Percentiles rank a stretch among this genome's conserved stretches.
Evolutionary conservation across 2,329 filamentous ascomycete species (phyloP).

Genomic region (Fusarium keratoplasticum): DNA sequence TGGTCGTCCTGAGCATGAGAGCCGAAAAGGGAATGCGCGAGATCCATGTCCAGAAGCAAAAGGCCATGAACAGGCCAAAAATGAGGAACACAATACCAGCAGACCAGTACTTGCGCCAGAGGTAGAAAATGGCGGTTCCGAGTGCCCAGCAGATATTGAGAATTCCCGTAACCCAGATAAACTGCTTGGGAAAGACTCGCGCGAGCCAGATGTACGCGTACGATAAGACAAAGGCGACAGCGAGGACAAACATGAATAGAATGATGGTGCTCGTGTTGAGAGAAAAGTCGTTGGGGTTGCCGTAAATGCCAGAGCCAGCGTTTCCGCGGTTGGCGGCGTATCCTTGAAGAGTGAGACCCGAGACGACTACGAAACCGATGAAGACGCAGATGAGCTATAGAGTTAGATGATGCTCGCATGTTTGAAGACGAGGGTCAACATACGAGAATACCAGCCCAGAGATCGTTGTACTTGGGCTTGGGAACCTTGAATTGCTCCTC

Average conservation of each 20-base stretch:
- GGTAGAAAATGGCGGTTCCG: slow-evolving; percentile 89
- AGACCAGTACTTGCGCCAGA: slow-evolving; percentile 79
- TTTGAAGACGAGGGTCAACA: slow-evolving; percentile 26
- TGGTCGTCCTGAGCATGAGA: slow-evolving; percentile 86
- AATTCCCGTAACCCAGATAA: slow-evolving; percentile 93
- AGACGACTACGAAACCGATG: slow-evolving; percentile 80
- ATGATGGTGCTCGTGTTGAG: slow-evolving; percentile 88
- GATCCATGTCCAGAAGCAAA: slow-evolving; percentile 92
- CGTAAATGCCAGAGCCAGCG: slow-evolving; percentile 81
- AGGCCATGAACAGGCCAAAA: slow-evolving; percentile 78
- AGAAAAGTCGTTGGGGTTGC: slow-evolving; percentile 70
- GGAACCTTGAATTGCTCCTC: slow-evolving; percentile 86
- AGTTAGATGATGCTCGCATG: not conserved
- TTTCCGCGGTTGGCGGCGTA: slow-evolving; percentile 73
- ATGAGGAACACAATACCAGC: slow-evolving; percentile 89
- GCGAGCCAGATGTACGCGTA: slow-evolving; percentile 81
- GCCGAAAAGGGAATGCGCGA: slow-evolving; percentile 90
- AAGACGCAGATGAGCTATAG: slow-evolving; percentile 75
- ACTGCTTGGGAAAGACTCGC: slow-evolving; percentile 84
- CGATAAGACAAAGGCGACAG: slow-evolving; percentile 79
- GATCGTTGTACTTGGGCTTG: slow-evolving; percentile 88
- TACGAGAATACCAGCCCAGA: slow-evolving; percentile 87
- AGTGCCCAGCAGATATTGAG: slow-evolving; percentile 86
- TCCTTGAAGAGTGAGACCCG: slow-evolving; percentile 78
- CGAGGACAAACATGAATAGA: slow-evolving; percentile 83